These are phyloP conservation scores for Sergeia podlipaevii DNA, from an alignment of 208 protist genomes.

Conservation along the genomic window DNA sequence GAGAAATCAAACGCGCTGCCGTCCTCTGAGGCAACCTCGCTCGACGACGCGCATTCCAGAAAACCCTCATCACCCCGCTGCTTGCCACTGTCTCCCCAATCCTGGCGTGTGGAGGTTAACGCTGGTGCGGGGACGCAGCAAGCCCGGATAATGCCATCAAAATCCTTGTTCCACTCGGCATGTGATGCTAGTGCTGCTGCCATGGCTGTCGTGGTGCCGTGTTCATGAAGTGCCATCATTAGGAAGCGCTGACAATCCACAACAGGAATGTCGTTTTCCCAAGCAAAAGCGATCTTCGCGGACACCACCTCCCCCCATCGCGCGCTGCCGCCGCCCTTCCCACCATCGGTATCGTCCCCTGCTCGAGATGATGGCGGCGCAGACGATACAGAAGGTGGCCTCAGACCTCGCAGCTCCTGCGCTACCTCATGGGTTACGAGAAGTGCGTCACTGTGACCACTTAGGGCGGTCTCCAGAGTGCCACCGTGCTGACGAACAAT, in stretches of 20 bases:
- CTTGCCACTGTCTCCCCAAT: no score
- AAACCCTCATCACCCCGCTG: no score
- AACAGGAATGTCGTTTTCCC: conserved; percentile 56
- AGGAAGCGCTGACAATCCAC: conserved; percentile 58
- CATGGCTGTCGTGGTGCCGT: background rate
- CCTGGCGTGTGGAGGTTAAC: no score
- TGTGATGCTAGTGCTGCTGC: background rate
- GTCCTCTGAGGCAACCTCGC: no score
- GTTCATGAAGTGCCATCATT: conserved; percentile 9
- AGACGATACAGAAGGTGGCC: background rate
- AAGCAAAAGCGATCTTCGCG: conserved; percentile 66
- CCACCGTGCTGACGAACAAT: conserved; percentile 49
- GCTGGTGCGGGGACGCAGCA: conserved; percentile 17
- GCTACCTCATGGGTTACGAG: conserved; percentile 41
- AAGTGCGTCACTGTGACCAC: conserved; percentile 40
- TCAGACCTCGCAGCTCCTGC: conserved; percentile 9
- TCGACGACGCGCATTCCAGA: no score
- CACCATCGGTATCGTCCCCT: background rate
- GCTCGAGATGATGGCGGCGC: background rate
- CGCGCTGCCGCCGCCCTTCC: background rate
- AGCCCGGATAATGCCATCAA: conserved; percentile 30
- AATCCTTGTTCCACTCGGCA: conserved; percentile 14
- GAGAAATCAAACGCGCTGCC: no score
- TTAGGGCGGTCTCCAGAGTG: conserved; percentile 26
- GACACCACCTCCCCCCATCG: conserved; percentile 10